These are phyloP conservation scores for Rhodotorula sp. DNA, from an alignment of 1,284 basidiomycete genomes.

Conservation along the genomic window DNA sequence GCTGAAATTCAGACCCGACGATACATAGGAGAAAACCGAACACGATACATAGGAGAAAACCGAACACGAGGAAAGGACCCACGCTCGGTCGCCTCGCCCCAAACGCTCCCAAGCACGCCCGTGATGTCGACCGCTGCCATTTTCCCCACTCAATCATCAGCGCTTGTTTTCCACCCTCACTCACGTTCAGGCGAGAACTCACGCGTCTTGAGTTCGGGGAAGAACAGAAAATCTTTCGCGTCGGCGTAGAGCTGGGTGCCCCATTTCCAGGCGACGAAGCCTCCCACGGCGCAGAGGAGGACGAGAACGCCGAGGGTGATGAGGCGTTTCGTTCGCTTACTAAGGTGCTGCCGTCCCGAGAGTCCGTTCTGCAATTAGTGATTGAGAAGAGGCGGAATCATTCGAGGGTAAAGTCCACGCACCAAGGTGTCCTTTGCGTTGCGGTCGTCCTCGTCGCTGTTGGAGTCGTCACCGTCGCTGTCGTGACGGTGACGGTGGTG, in stretches of 20 bases:
- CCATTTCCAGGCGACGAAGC: slow-evolving; percentile 6
- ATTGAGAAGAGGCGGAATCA: no score
- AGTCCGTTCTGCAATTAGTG: no score
- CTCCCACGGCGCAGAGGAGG: not conserved
- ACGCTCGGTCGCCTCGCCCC: slow-evolving; percentile 1
- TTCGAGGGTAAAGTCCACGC: no score
- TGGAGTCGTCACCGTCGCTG: no score
- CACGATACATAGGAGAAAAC: not conserved
- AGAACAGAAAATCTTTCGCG: slow-evolving; percentile 6
- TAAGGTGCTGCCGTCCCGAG: not conserved
- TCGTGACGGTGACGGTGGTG: no score
- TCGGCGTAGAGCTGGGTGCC: not conserved
- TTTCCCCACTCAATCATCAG: not conserved
- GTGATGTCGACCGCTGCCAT: slow-evolving; percentile 7
- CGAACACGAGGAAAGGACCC: not conserved
- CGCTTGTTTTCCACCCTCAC: not conserved
- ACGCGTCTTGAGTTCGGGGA: slow-evolving; percentile 17
- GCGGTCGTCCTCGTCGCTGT: not conserved
- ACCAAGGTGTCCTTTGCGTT: not conserved
- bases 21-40: not conserved
- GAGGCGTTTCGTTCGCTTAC: not conserved
- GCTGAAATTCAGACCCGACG: not conserved
- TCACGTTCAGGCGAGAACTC: not conserved
- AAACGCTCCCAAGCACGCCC: not conserved
- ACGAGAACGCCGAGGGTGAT: slow-evolving; percentile 8